A percentile compares a stretch with the other conserved stretches of the same genome.
These are phyloP conservation scores for Limtongozyma cylindracea DNA, from an alignment of 805 yeast genomes.

Conservation along the genomic window DNA sequence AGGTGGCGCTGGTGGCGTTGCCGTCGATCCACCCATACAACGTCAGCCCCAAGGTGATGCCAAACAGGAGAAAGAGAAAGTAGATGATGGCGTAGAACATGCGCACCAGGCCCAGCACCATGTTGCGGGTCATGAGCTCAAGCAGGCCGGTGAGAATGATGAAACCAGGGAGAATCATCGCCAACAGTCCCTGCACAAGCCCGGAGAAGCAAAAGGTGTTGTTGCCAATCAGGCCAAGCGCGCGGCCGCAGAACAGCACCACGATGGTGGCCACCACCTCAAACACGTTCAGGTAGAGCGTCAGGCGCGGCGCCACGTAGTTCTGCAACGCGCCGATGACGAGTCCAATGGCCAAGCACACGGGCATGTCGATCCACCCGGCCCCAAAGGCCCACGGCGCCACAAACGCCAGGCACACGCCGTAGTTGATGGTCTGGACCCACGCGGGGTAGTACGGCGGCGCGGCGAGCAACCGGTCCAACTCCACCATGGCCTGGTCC, in stretches of 20 bases:
- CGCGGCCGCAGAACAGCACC: conserved; percentile 70
- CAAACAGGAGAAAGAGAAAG: conserved; percentile 77
- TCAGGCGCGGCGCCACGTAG: conserved; percentile 58
- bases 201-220: conserved; percentile 69
- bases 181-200: conserved; percentile 72
- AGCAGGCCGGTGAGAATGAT: conserved; percentile 81
- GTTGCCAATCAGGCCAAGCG: conserved; percentile 55
- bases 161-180: conserved; percentile 83
- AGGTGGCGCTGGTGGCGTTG: conserved; percentile 27
- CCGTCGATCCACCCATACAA: conserved; percentile 84
- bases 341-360: conserved; percentile 55
- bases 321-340: conserved; percentile 70
- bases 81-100: conserved; percentile 94
- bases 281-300: conserved; percentile 69
- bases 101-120: conserved; percentile 86
- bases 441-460: conserved; percentile 47
- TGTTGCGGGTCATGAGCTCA: conserved; percentile 69
- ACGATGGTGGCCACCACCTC: conserved; percentile 83
- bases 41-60: conserved; percentile 83
- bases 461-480: conserved; percentile 39
- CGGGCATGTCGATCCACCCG: conserved; percentile 69
- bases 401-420: conserved; percentile 54
- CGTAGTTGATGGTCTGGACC: conserved; percentile 60
- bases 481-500: conserved; percentile 54
- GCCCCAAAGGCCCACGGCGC: conserved; percentile 77